These are phyloP conservation scores for Solanum okadae DNA, from an alignment of 257 asterid species.

Conservation along the genomic window DNA sequence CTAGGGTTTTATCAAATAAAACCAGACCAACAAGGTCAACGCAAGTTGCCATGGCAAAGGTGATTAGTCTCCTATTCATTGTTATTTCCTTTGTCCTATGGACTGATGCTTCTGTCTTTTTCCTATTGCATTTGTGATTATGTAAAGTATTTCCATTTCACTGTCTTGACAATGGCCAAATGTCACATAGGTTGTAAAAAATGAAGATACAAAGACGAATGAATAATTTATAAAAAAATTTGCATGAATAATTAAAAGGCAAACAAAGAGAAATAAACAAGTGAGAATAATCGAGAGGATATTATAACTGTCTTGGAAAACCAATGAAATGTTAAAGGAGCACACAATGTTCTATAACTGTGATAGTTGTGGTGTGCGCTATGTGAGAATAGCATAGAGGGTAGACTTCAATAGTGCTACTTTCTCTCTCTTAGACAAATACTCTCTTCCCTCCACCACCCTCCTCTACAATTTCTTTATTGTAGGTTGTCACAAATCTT, in stretches of 20 bases:
- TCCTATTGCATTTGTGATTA: not conserved
- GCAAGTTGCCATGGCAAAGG: constrained; percentile 88
- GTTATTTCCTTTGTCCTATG: not conserved
- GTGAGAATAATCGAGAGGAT: not conserved
- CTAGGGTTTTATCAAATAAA: constrained; percentile 72
- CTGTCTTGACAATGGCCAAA: not conserved
- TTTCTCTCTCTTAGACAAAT: not conserved
- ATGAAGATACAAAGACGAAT: not conserved
- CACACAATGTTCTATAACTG: not conserved
- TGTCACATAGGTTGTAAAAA: not conserved
- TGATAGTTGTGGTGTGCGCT: not conserved
- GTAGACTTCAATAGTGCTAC: not conserved
- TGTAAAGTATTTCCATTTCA: not conserved
- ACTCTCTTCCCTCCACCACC: not conserved
- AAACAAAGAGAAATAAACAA: not conserved
- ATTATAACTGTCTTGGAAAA: not conserved
- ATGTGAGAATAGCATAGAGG: not conserved
- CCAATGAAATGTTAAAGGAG: not conserved
- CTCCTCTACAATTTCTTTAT: not conserved
- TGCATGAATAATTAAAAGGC: not conserved
- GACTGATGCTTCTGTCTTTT: not conserved
- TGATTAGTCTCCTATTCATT: constrained; percentile 10
- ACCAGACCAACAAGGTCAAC: constrained; percentile 71
- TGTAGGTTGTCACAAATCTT: not conserved
- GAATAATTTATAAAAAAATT: not conserved